Evolutionary conservation across 2,329 filamentous ascomycete genomes (phyloP).

Genomic region (Coniella vitis): DNA sequence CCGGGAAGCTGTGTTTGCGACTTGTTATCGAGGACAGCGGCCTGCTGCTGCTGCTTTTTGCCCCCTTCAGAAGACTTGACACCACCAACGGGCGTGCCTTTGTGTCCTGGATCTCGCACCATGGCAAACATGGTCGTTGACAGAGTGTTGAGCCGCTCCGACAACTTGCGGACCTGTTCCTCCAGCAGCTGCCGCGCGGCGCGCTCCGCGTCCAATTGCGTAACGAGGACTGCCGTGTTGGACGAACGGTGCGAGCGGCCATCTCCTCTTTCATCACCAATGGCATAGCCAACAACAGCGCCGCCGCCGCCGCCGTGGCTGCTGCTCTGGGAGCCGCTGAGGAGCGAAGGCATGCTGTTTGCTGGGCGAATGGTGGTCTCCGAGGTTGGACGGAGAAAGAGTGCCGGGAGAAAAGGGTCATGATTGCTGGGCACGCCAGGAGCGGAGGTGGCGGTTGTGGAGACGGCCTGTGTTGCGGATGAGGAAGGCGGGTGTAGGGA

Average conservation of each 20-base stretch:
- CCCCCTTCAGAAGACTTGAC: slow-evolving; percentile 23
- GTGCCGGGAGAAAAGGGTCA: no score
- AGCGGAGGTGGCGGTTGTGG: slow-evolving; percentile 12
- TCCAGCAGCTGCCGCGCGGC: slow-evolving; percentile 49
- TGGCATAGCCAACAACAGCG: no score
- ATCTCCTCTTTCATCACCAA: no score
- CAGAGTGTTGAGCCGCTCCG: slow-evolving; percentile 41
- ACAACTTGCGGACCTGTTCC: slow-evolving; percentile 46
- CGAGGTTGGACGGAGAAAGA: slow-evolving; percentile 33
- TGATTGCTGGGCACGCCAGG: slow-evolving; percentile 19
- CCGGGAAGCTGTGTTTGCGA: no score
- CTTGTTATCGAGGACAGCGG: slow-evolving; percentile 12
- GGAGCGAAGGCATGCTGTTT: slow-evolving; percentile 37
- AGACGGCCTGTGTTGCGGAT: slow-evolving; percentile 23
- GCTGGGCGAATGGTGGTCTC: slow-evolving; percentile 42
- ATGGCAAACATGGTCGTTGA: slow-evolving; percentile 34
- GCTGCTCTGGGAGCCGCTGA: slow-evolving; percentile 15
- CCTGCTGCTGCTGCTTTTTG: no score
- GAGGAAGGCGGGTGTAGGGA: slow-evolving; percentile 32
- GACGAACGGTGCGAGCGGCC: slow-evolving; percentile 34
- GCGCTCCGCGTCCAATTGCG: slow-evolving; percentile 51
- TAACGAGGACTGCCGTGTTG: slow-evolving; percentile 43
- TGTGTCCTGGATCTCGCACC: slow-evolving; percentile 27
- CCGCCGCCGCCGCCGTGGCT: slow-evolving; percentile 22
- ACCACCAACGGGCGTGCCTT: no score